Evolutionary conservation across 345 rosid species (phyloP).

Genomic region (Conringia planisiliqua): DNA sequence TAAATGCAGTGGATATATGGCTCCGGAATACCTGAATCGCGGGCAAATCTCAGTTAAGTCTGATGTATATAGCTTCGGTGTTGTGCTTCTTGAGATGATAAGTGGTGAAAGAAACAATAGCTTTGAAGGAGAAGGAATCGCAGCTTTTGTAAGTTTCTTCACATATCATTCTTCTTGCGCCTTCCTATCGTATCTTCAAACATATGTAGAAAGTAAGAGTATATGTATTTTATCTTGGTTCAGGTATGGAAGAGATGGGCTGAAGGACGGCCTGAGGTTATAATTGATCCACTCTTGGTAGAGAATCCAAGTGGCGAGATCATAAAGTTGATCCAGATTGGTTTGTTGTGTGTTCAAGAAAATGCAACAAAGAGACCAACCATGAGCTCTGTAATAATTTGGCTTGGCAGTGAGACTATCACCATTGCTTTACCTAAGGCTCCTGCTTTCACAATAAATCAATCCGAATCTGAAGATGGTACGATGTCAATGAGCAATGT

Average conservation of each 20-base stretch:
- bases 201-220: neutral
- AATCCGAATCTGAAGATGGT: neutral
- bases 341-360: too few species aligned
- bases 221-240: too few species aligned
- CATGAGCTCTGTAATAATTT: neutral
- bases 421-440: neutral
- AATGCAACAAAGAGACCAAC: neutral
- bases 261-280: too few species aligned
- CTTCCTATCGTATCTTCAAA: neutral
- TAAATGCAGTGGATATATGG: conserved; percentile 51
- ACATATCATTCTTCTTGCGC: too few species aligned
- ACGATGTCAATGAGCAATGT: conserved; percentile 29
- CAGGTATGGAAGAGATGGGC: too few species aligned
- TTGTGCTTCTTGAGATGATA: conserved; percentile 42
- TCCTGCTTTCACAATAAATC: neutral
- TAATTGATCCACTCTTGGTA: too few species aligned
- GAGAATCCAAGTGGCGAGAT: too few species aligned
- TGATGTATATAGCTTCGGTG: conserved; percentile 48
- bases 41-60: conserved; percentile 45
- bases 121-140: too few species aligned
- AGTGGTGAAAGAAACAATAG: conserved; percentile 19
- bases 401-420: too few species aligned
- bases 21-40: conserved; percentile 36
- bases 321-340: too few species aligned
- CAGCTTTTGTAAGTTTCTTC: too few species aligned